These are phyloP conservation scores for Trichoderma sp. DNA, from an alignment of 2,329 filamentous ascomycete species.

Conservation along the genomic window DNA sequence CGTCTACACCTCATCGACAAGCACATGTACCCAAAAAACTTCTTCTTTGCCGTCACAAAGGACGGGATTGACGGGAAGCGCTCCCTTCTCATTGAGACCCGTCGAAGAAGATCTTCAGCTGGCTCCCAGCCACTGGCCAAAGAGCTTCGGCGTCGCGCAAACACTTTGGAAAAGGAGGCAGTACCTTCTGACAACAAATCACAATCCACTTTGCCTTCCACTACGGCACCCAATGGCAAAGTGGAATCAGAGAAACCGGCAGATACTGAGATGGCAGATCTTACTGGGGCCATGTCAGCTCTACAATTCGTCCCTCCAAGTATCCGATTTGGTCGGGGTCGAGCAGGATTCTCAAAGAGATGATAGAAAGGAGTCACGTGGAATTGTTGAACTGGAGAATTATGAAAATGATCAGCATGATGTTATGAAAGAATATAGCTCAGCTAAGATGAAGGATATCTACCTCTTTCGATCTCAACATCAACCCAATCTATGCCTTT, in stretches of 20 bases:
- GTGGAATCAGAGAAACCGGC: constrained; percentile 23
- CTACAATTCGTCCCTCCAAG: constrained; percentile 68
- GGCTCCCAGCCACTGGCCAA: constrained; percentile 34
- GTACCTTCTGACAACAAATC: constrained; percentile 19
- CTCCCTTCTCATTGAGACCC: constrained; percentile 69
- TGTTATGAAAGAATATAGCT: constrained; percentile 29
- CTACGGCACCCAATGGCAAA: constrained; percentile 10
- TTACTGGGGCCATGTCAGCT: constrained; percentile 67
- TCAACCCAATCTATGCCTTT: background rate
- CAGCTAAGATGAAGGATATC: constrained; percentile 35
- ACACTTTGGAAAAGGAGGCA: constrained; percentile 30
- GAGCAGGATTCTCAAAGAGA: constrained; percentile 51
- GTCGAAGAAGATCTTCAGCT: constrained; percentile 50
- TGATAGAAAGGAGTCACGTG: constrained; percentile 30
- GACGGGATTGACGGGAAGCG: constrained; percentile 83
- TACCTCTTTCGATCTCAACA: constrained; percentile 32
- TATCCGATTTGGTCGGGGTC: constrained; percentile 61
- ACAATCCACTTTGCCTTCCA: constrained; percentile 19
- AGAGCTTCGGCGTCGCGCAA: constrained; percentile 33
- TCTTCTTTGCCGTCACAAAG: constrained; percentile 83
- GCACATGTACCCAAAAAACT: constrained; percentile 84
- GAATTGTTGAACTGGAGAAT: constrained; percentile 25
- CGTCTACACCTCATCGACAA: constrained; percentile 90
- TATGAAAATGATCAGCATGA: constrained; percentile 33
- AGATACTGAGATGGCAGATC: constrained; percentile 58